Evolutionary conservation across 1,284 basidiomycete genomes (phyloP), one percentile per base, ranked within the genome.

Genomic region (Farysia itapuensis): DNA sequence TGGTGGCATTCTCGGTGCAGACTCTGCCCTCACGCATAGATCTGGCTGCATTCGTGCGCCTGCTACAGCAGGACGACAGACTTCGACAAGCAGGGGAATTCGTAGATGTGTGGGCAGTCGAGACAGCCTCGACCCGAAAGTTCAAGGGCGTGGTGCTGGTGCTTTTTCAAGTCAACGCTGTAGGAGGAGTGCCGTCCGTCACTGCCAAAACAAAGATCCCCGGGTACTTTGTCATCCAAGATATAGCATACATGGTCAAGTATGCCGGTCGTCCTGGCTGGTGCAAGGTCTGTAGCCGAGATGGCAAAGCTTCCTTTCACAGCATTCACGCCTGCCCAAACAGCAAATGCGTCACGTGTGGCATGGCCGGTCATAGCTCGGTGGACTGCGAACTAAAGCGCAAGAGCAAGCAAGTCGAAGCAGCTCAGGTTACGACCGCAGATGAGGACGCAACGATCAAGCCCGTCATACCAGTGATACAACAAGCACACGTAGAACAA

Each of bases 281-380:
- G 56, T 59, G 56, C 26, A 37, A 52, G 38, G 15, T 41, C 14
- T 59, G 56, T 35, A 43, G 56, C 4, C 49, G 44, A 38, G 32
- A 44, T n/a, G 38, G 39, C 15, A 2, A 4, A 0, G 43, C n/a
- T 7, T 18, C 28, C 5, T 59, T 59, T 34, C 48, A 59, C 32
- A 52, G 49, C 41, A 37, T 34, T 9, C 22, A 35, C 21, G 44
- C 44, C 5, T 59, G 56, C 36, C 56, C 44, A 2, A 9, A 2
- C 1, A 8, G 23, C 3, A 26, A 34, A 7, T 59, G 56, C 39
- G 19, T 16, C 29, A 25, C 38, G 4, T 59, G 56, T 42, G 36
- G 34, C 38, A 22, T 36, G 37, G 35, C 22, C 3, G 39, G 28
- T 1, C 56, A 59, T 30, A 18, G 31, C 13, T 30, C 56, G 22